Conservation (phyloP, 345 rosid genomes). For the Populus ilicifolia region DNA sequence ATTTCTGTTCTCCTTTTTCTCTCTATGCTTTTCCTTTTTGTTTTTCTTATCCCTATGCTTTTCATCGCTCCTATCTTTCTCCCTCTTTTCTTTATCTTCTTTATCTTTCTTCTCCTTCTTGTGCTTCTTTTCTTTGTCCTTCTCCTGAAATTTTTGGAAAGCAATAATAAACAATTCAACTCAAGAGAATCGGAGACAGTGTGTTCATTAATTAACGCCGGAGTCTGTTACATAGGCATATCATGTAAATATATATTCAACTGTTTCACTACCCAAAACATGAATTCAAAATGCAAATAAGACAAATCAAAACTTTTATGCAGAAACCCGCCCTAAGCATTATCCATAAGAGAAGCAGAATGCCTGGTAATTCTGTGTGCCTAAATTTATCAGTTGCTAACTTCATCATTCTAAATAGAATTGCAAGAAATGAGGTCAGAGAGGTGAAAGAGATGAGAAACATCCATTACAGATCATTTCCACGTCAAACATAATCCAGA, state of each 20-base stretch:
- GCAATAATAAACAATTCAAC: not conserved
- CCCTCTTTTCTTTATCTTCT: slow-evolving; percentile 47
- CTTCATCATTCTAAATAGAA: not conserved
- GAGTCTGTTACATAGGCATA: not conserved
- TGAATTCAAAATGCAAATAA: not conserved
- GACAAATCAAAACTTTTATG: not conserved
- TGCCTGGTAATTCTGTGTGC: not conserved
- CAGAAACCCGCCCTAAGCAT: not conserved
- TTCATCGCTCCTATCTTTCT: slow-evolving; percentile 55
- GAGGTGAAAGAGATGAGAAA: not conserved
- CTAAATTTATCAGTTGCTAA: not conserved
- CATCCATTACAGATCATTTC: not conserved
- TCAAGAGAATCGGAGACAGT: not conserved
- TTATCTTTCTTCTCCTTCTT: slow-evolving; percentile 52
- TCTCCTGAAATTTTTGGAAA: slow-evolving; percentile 38
- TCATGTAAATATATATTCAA: not conserved
- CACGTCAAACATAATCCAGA: not conserved
- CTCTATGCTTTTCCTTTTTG: slow-evolving; percentile 42
- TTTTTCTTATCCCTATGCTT: slow-evolving; percentile 43
- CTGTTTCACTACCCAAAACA: not conserved
- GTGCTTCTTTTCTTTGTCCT: slow-evolving; percentile 47
- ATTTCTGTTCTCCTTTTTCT: slow-evolving; percentile 12
- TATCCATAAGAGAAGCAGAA: not conserved
- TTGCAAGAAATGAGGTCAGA: not conserved
- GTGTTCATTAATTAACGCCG: not conserved